phyloP scores from a whole-genome alignment of 164 flowering plant genomes.

The Magnolia changhungtana region DNA sequence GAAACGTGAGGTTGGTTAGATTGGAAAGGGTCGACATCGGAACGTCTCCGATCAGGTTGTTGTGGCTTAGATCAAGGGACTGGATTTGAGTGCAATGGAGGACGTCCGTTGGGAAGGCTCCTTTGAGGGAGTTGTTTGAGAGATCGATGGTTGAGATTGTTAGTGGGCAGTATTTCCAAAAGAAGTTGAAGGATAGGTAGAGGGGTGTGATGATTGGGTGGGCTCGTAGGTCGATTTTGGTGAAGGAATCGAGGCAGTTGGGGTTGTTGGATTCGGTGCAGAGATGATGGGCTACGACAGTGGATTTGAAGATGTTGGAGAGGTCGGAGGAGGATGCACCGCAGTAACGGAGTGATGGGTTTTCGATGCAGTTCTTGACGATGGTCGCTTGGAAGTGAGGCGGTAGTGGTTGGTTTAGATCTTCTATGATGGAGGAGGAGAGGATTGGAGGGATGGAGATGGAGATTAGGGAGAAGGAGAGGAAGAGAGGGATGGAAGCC shows the following conservation, averaged over 20 bases:
- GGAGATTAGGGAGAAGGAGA: slow-evolving; percentile 9
- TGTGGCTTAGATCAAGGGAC: slow-evolving; percentile 54
- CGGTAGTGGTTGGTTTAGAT: slow-evolving; percentile 45
- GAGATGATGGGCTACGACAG: slow-evolving; percentile 53
- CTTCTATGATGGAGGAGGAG: slow-evolving; percentile 48
- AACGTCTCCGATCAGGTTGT: slow-evolving; percentile 40
- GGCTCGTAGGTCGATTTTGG: slow-evolving; percentile 44
- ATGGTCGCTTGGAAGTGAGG: slow-evolving; percentile 49
- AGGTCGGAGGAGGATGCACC: slow-evolving; percentile 32
- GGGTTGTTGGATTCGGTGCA: slow-evolving; percentile 53
- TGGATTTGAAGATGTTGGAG: slow-evolving; percentile 48
- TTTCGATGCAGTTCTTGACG: slow-evolving; percentile 35
- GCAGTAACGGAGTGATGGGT: slow-evolving; percentile 58
- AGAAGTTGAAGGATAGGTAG: slow-evolving; percentile 55
- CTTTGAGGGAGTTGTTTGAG: slow-evolving; percentile 45
- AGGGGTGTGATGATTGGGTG: slow-evolving; percentile 44
- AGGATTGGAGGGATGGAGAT: slow-evolving; percentile 3
- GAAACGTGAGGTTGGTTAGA: slow-evolving; percentile 41
- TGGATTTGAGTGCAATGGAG: slow-evolving; percentile 46
- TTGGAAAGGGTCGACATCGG: slow-evolving; percentile 33
- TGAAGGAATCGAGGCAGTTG: slow-evolving; percentile 45
- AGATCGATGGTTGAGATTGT: slow-evolving; percentile 38
- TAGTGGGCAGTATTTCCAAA: slow-evolving; percentile 68
- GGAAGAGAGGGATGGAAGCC: slow-evolving; percentile 28
- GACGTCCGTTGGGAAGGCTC: slow-evolving; percentile 46